Evolutionary conservation across 2,329 filamentous ascomycete genomes (phyloP), one percentile per base, ranked within the genome.

Genomic region (Fusarium mundagurra): DNA sequence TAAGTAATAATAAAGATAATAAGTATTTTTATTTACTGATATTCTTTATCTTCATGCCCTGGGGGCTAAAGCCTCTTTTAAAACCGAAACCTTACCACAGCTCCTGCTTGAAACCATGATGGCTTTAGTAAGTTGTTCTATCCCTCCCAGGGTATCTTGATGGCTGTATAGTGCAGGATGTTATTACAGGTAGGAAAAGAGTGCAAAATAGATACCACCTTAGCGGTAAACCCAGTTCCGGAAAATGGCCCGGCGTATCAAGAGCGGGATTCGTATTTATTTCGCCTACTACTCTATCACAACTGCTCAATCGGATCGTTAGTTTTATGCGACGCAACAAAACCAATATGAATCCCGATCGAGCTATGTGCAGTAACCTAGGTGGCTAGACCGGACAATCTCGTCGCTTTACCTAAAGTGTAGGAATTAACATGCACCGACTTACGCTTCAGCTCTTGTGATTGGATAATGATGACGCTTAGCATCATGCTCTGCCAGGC

Each of bases 361-460:
- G 20, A 31, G 20, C 10, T 48, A 6, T 12, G 10, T 17, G 27
- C 13, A 31, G 20, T 11, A 31, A 17, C 16, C 9, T 31, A 3
- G 20, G 20, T 17, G 20, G 6, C 0, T n/a, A 22, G 3, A 5
- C 16, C 13, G 10, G 47, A 8, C 13, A 31, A 50, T 31, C 3
- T 3, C 8, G 6, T 50, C 4, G 8, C 20, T 31, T 31, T 17
- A 3, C 14, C 3, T 9, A 1, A 6, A 31, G 3, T 31, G 20
- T 1, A n/a, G 24, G 5, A 31, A 7, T 14, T 29, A 20, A 0
- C 8, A 18, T 29, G 13, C 6, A 22, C 18, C 5, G 8, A 18
- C 14, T 31, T 33, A 18, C 16, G 22, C 14, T 33, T 17, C 5
- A n/a, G 16, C 22, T 6, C 4, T 10, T 50, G 11, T 50, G 16